A percentile compares a stretch with the other conserved stretches of the same genome.
phyloP scores from a whole-genome alignment of 352 stramenopile genomes.

The Phytophthora megakarya region DNA sequence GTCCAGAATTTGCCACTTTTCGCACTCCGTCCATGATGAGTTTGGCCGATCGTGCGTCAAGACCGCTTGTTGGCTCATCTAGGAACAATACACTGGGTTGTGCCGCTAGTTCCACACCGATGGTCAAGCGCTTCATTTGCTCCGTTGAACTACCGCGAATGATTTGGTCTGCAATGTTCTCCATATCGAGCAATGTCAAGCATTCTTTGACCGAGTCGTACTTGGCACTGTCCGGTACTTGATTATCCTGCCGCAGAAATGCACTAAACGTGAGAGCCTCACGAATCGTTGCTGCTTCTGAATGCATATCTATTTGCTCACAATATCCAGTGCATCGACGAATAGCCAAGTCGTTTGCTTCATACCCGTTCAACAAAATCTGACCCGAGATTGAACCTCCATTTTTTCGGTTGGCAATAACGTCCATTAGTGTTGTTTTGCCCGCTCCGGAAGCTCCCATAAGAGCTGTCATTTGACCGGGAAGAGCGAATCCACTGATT shows the following conservation, averaged over 20 bases:
- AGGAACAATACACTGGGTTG: not conserved
- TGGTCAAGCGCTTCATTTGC: not conserved
- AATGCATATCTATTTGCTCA: not conserved
- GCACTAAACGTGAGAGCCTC: not conserved
- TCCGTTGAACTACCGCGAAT: not conserved
- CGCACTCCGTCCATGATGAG: not conserved
- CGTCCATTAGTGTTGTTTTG: not conserved
- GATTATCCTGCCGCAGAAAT: not conserved
- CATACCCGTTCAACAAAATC: not conserved
- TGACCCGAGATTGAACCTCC: not conserved
- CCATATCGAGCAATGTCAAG: not conserved
- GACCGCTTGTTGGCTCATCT: not conserved
- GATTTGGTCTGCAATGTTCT: not conserved
- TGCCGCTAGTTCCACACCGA: not conserved
- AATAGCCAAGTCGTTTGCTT: not conserved
- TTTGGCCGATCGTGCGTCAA: not conserved
- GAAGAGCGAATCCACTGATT: slow-evolving; percentile 25
- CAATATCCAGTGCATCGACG: not conserved
- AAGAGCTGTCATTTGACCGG: not conserved
- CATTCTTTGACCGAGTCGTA: not conserved
- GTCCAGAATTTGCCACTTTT: not conserved
- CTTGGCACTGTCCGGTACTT: not conserved
- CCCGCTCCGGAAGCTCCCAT: not conserved
- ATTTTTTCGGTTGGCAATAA: not conserved
- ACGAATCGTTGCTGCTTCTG: not conserved